Evolutionary conservation across 805 yeast species (phyloP), one percentile per base, ranked within the genome.

Genomic region (Yarrowia alimentaria): DNA sequence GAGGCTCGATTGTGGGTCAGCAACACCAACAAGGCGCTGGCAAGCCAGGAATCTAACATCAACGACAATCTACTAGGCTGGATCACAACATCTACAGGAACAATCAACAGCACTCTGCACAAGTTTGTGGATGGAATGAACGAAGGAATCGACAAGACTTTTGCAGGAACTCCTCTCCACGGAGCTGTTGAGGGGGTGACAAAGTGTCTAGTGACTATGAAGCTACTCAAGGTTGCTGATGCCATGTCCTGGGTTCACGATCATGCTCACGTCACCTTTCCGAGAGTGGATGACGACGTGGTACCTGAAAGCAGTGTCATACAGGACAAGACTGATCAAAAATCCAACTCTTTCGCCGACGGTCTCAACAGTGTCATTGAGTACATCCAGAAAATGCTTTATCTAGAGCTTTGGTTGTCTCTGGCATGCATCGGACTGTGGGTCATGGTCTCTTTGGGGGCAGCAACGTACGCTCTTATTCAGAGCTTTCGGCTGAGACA

Each of bases 161-260:
- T 93, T 66, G 79, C 81, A 5, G 73, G 73, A 3, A 87, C 97
- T 0, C 76, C 84, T 0, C 67, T 91, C 9, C 77, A 80, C 38
- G 62, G 63, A 1, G 85, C 94, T 0, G 72, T 88, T 37, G 72
- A 74, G 21, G 74, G 82, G 0, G 79, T 88, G 0, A 84, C 90
- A 4, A 79, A 81, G 24, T 91, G 99, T 68, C 78, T 86, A 3
- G 71, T 93, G 29, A 91, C 86, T 13, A 71, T 83, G 42, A 93
- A 91, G 59, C 64, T 91, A 6, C 72, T 71, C 11, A 71, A 75
- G 17, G 69, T 88, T 2, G 85, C 85, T 56, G 61, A 76, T 22
- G 98, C 94, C 0, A 66, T 90, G 51, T 75, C 81, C 1, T 93
- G 97, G 97, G 68, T 89, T 1, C 72, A 82, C 57, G 69, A 81